Evolutionary conservation across 2,329 filamentous ascomycete species (phyloP).

Genomic region (Pseudogymnoascus verrucosus): DNA sequence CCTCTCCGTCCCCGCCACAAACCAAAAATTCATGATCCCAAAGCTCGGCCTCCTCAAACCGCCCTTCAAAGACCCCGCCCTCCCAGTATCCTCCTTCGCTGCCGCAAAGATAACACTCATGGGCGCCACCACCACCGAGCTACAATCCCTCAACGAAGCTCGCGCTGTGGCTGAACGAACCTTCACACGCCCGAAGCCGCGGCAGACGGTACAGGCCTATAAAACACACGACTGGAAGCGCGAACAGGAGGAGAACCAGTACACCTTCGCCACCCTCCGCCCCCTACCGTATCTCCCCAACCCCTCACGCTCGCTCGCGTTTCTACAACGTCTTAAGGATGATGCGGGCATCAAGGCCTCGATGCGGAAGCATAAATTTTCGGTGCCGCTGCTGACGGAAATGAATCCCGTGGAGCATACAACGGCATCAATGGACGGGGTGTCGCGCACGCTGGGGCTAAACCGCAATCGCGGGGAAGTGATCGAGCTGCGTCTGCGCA

Average conservation of each 20-base stretch:
- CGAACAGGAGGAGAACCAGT: conserved; percentile 44
- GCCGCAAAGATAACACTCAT: conserved; percentile 57
- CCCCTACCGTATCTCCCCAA: conserved; percentile 72
- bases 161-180: conserved; percentile 40
- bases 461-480: conserved; percentile 84
- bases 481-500: conserved; percentile 84
- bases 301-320: conserved; percentile 60
- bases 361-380: conserved; percentile 81
- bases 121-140: conserved; percentile 53
- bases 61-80: conserved; percentile 51
- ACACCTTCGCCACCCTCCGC: conserved; percentile 73
- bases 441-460: conserved; percentile 70
- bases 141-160: conserved; percentile 46
- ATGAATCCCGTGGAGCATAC: conserved; percentile 89
- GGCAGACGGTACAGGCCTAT: conserved; percentile 32
- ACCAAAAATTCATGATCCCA: conserved; percentile 62
- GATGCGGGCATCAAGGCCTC: conserved; percentile 78
- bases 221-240: conserved; percentile 39
- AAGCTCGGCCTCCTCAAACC: conserved; percentile 57
- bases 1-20: conserved; percentile 50
- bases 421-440: conserved; percentile 57
- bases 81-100: conserved; percentile 40
- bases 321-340: conserved; percentile 66
- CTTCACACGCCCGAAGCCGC: conserved; percentile 30
- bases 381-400: conserved; percentile 79